These are phyloP conservation scores for Pichia sorboxylosa DNA, from an alignment of 1,139 yeast species.

Conservation along the genomic window DNA sequence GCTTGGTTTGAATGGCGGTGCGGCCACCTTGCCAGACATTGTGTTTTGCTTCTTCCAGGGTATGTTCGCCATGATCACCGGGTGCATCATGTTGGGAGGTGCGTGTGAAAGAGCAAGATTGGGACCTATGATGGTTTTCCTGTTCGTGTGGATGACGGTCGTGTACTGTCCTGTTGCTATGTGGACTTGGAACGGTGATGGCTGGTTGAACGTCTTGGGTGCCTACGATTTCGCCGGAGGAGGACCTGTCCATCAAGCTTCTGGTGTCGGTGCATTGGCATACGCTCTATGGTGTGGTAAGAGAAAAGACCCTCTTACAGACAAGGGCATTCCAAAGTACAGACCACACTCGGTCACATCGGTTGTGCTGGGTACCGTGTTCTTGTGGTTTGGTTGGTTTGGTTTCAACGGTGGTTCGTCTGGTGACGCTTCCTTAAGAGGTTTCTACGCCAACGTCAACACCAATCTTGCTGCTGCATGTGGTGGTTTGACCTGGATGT, in stretches of 20 bases:
- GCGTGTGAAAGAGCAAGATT: constrained; percentile 96
- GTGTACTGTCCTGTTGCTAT: constrained; percentile 92
- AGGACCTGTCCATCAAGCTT: constrained; percentile 92
- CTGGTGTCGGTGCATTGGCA: constrained; percentile 91
- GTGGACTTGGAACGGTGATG: constrained; percentile 93
- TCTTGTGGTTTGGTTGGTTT: constrained; percentile 97
- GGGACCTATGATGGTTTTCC: constrained; percentile 90
- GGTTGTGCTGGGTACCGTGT: constrained; percentile 85
- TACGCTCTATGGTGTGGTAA: constrained; percentile 86
- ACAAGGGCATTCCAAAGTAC: constrained; percentile 66
- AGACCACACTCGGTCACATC: constrained; percentile 86
- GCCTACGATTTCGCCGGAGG: constrained; percentile 96
- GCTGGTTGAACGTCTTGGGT: constrained; percentile 79
- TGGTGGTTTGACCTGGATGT: constrained; percentile 92
- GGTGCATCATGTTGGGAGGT: constrained; percentile 90
- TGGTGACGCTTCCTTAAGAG: constrained; percentile 81
- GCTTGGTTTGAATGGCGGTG: constrained; percentile 67
- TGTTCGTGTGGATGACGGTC: constrained; percentile 89
- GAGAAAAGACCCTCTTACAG: constrained; percentile 73
- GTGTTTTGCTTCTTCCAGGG: constrained; percentile 87
- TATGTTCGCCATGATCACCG: constrained; percentile 90
- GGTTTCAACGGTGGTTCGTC: constrained; percentile 98
- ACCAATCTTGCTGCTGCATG: constrained; percentile 86
- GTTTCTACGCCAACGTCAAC: constrained; percentile 87
- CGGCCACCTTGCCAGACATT: constrained; percentile 65